phyloP scores from a whole-genome alignment of 345 rosid species.

The Salix koriyanagi region DNA sequence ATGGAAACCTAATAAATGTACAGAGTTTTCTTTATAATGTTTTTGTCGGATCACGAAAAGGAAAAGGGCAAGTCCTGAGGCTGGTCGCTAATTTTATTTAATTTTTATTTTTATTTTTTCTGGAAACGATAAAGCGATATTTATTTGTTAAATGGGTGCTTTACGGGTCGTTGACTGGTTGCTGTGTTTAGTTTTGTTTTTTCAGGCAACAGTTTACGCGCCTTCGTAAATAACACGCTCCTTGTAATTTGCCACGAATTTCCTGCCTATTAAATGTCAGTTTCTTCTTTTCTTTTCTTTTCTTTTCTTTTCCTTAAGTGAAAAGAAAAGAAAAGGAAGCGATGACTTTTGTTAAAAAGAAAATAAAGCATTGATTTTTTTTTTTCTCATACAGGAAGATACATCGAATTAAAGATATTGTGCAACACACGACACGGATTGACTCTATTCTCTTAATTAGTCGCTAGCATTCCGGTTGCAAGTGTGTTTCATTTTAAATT shows the following conservation, averaged over 20 bases:
- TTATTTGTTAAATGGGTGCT: background rate
- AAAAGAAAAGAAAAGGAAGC: no score
- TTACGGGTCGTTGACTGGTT: background rate
- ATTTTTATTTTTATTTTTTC: background rate
- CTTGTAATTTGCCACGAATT: background rate
- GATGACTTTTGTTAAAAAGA: background rate
- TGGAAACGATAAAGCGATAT: no score
- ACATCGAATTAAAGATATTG: background rate
- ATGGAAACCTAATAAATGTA: background rate
- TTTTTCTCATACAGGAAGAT: background rate
- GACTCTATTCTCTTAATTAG: background rate
- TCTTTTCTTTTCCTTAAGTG: background rate
- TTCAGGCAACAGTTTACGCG: background rate
- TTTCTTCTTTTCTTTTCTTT: no score
- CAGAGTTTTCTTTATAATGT: background rate
- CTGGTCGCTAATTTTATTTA: background rate
- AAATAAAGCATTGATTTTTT: background rate
- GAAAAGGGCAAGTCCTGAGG: background rate
- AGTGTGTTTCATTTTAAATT: no score
- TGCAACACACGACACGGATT: rapidly evolving
- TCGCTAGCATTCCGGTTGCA: no score
- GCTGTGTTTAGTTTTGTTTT: no score
- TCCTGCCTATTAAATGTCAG: no score
- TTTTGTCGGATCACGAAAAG: background rate
- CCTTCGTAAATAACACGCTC: background rate